phyloP scores from a whole-genome alignment of 2,329 filamentous ascomycete genomes.

The Cladosporium sp. region DNA sequence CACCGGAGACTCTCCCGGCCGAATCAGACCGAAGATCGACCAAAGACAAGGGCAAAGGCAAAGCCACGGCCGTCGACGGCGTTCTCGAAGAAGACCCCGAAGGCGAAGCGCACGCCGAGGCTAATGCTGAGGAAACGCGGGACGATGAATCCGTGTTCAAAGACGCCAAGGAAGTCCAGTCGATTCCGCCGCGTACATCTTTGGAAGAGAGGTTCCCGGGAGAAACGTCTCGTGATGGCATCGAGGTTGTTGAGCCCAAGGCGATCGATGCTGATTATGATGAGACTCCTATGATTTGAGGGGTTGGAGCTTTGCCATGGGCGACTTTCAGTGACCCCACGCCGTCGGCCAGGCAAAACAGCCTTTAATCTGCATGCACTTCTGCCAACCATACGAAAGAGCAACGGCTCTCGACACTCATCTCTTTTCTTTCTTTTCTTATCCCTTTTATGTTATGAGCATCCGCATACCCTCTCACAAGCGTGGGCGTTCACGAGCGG shows the following conservation, averaged over 20 bases:
- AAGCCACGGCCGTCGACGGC: conserved; percentile 1
- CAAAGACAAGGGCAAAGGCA: conserved; percentile 3
- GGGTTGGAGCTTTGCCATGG: no score
- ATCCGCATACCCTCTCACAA: neutral
- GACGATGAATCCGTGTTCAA: conserved; percentile 5
- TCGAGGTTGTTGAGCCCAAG: conserved; percentile 9
- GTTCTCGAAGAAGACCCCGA: conserved; percentile 10
- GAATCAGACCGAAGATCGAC: neutral
- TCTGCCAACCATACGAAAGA: no score
- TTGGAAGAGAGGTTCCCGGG: neutral
- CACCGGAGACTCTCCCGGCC: neutral
- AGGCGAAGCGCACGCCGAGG: conserved; percentile 5
- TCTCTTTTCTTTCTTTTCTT: neutral
- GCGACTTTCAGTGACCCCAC: no score
- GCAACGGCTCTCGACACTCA: no score
- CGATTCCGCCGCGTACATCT: neutral
- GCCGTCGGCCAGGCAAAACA: no score
- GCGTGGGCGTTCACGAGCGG: neutral
- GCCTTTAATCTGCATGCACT: no score
- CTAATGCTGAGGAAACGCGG: neutral
- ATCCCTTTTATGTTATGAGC: neutral
- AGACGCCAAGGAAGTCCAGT: conserved; percentile 12
- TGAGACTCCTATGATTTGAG: conserved; percentile 5
- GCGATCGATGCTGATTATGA: conserved; percentile 10
- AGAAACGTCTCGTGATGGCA: neutral